Evolutionary conservation across 345 rosid species (phyloP).

Genomic region (Eucalyptus brandiana): DNA sequence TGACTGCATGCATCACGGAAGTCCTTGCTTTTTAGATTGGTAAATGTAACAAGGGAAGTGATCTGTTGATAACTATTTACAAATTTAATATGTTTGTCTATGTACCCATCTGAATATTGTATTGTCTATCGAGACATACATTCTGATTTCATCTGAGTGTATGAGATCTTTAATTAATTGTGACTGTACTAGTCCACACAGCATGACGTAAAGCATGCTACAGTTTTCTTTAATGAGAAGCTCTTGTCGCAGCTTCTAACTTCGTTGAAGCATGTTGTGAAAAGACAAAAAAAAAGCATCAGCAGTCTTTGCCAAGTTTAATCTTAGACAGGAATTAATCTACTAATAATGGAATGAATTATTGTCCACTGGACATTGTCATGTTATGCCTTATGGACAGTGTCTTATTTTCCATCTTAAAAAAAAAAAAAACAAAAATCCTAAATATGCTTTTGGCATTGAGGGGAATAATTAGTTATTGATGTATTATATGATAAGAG

Average conservation of each 20-base stretch:
- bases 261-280: neutral
- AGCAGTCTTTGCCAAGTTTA: neutral
- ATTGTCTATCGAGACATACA: no score
- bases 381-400: neutral
- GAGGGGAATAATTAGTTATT: neutral
- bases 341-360: neutral
- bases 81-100: neutral
- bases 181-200: neutral
- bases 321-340: neutral
- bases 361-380: neutral
- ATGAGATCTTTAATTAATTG: neutral
- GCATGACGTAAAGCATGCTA: neutral
- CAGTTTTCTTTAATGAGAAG: neutral
- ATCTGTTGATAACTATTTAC: neutral
- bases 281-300: neutral
- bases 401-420: neutral
- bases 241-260: neutral
- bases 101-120: neutral
- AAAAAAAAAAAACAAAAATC: no score
- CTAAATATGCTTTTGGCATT: neutral
- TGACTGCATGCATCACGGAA: constrained; percentile 11
- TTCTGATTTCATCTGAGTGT: neutral
- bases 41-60: constrained; percentile 64
- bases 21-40: constrained; percentile 48
- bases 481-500: neutral